Evolutionary conservation across 1,284 basidiomycete genomes (phyloP).

Genomic region (Earliella scabrosa): DNA sequence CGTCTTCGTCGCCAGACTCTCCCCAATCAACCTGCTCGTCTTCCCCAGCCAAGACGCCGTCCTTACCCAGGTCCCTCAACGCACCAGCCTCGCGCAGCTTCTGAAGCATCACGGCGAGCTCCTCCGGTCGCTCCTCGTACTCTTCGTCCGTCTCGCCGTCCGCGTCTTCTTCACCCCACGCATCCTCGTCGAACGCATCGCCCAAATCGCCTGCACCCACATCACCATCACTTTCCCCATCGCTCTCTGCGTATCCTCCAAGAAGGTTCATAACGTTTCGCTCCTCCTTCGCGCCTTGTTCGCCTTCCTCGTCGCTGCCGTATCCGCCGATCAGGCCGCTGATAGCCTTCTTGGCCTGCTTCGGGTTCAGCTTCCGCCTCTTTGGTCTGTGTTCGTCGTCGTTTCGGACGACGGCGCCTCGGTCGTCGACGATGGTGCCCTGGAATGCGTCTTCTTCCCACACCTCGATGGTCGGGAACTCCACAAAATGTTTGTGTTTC

Average conservation of each 20-base stretch:
- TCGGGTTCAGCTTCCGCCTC: slow-evolving; percentile 54
- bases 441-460: slow-evolving; percentile 64
- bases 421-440: slow-evolving; percentile 56
- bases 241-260: slow-evolving; percentile 60
- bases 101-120: slow-evolving; percentile 54
- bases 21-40: slow-evolving; percentile 69
- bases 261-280: slow-evolving; percentile 49
- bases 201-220: too few relatives aligned
- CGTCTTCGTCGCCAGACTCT: slow-evolving; percentile 51
- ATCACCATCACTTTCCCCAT: slow-evolving; percentile 41
- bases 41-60: slow-evolving; percentile 35
- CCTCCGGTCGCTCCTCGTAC: slow-evolving; percentile 43
- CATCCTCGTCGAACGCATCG: slow-evolving; percentile 6
- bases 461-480: slow-evolving; percentile 82
- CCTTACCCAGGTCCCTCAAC: slow-evolving; percentile 32
- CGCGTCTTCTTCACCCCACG: slow-evolving; percentile 34
- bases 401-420: slow-evolving; percentile 44
- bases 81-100: slow-evolving; percentile 50
- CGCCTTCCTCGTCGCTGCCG: slow-evolving; percentile 57
- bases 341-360: slow-evolving; percentile 58
- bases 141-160: slow-evolving; percentile 33
- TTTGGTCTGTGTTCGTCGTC: slow-evolving; percentile 47
- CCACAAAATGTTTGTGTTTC: slow-evolving; percentile 69
- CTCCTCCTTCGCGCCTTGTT: slow-evolving; percentile 35
- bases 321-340: slow-evolving; percentile 65